phyloP scores from a whole-genome alignment of 2,329 filamentous ascomycete species.

The Fusarium transvaalense region DNA sequence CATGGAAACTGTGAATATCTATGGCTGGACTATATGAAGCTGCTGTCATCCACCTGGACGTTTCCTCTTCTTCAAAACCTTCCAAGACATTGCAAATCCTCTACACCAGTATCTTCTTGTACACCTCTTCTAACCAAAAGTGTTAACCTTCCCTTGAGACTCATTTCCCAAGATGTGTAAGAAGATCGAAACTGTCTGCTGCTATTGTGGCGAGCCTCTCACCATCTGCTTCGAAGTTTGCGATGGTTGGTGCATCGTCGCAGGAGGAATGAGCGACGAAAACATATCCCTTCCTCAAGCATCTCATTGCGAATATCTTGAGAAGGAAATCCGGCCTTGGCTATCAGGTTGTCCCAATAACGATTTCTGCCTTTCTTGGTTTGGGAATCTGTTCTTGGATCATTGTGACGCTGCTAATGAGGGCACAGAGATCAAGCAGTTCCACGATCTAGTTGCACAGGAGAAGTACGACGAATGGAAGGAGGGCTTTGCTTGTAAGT shows the following conservation, averaged over 20 bases:
- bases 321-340: background rate
- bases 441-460: slow-evolving; percentile 1
- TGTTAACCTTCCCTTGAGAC: no score
- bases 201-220: slow-evolving; percentile 29
- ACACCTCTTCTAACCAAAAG: background rate
- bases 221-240: slow-evolving; percentile 10
- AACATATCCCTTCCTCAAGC: background rate
- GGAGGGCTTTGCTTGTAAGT: slow-evolving; percentile 19
- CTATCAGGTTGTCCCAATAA: slow-evolving; percentile 30
- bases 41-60: background rate
- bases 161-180: slow-evolving; percentile 15
- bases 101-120: no score
- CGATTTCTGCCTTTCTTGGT: slow-evolving; percentile 31
- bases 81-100: background rate
- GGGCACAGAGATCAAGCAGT: background rate
- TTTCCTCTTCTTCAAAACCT: background rate
- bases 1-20: background rate
- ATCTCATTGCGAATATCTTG: background rate
- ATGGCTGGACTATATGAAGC: background rate
- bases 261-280: background rate
- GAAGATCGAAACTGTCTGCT: slow-evolving; percentile 14
- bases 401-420: slow-evolving; percentile 1
- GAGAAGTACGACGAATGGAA: slow-evolving; percentile 19
- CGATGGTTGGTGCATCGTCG: background rate
- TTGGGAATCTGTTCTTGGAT: background rate